These are phyloP conservation scores for Trichophyton verrucosum DNA, from an alignment of 2,329 filamentous ascomycete genomes.

Conservation along the genomic window DNA sequence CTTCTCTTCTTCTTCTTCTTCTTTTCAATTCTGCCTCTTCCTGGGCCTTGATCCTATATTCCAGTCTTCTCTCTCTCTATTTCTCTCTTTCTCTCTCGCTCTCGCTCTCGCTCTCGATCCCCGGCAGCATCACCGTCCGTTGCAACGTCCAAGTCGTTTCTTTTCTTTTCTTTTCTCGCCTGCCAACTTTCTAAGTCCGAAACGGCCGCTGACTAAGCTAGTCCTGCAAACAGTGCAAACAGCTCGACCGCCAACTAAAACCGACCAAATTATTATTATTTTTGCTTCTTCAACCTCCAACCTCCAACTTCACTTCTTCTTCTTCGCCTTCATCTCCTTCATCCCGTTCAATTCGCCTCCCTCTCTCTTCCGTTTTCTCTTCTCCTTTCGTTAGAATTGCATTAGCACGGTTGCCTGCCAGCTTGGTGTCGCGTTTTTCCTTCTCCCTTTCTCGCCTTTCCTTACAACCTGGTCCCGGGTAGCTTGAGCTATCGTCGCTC, in stretches of 20 bases:
- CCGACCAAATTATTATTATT: background rate
- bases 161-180: no score
- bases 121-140: background rate
- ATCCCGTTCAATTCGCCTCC: slow-evolving; percentile 4
- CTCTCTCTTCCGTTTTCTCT: slow-evolving; percentile 15
- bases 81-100: background rate
- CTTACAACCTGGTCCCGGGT: slow-evolving; percentile 6
- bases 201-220: background rate
- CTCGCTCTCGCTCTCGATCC: background rate
- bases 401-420: background rate
- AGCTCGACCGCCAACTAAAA: background rate
- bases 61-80: background rate
- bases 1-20: background rate
- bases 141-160: background rate
- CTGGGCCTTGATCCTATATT: background rate
- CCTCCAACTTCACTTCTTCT: background rate
- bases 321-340: slow-evolving; percentile 5
- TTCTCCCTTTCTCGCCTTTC: slow-evolving; percentile 7
- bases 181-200: background rate
- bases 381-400: slow-evolving; percentile 13
- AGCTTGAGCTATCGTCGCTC: slow-evolving; percentile 3
- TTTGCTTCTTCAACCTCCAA: slow-evolving; percentile 11
- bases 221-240: slow-evolving; percentile 2
- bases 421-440: slow-evolving; percentile 10
- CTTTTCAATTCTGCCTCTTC: background rate